Evolutionary conservation across 169 alveolate genomes (phyloP).

Genomic region (Plasmodium gonderi): DNA sequence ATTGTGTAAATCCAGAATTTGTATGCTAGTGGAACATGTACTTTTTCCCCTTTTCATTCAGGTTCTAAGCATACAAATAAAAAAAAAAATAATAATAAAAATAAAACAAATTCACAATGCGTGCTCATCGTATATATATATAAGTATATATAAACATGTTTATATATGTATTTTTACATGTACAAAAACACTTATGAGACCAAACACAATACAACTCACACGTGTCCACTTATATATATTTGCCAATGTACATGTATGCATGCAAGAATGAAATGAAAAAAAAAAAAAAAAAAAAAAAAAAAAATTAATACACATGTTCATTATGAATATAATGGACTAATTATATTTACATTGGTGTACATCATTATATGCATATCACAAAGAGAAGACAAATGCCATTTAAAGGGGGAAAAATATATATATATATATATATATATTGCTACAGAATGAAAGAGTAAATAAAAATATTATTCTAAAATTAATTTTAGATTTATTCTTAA

Average conservation of each 20-base stretch:
- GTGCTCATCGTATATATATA: background rate
- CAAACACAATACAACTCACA: background rate
- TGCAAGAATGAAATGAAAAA: background rate
- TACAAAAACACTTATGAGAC: background rate
- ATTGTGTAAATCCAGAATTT: background rate
- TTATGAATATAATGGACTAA: background rate
- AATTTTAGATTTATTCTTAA: background rate
- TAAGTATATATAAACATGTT: background rate
- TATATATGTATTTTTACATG: background rate
- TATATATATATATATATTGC: no score
- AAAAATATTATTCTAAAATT: background rate
- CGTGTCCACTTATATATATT: background rate
- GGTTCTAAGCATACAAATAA: background rate
- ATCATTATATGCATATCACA: background rate
- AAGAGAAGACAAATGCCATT: background rate
- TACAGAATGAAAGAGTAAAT: background rate
- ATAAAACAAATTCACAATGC: background rate
- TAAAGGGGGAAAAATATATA: background rate
- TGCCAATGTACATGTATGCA: background rate
- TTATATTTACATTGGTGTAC: background rate
- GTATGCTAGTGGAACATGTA: background rate
- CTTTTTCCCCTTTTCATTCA: background rate
- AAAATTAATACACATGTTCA: background rate
- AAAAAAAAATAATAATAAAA: background rate
- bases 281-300: background rate